phyloP scores from a whole-genome alignment of 164 flowering plant genomes.

The Santalum album region DNA sequence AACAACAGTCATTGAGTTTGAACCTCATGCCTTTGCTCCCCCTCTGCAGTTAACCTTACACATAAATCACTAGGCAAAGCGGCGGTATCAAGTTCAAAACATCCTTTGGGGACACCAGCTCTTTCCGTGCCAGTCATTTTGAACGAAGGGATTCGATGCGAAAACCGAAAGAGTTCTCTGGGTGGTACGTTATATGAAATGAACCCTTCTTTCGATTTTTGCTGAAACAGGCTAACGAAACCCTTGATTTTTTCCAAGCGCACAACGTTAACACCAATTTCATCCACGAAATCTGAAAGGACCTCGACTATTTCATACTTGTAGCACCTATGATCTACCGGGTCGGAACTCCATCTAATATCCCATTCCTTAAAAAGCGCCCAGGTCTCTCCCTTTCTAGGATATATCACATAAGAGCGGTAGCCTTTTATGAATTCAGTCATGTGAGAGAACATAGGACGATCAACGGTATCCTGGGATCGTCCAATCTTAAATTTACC shows the following conservation, averaged over 20 bases:
- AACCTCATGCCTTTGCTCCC: slow-evolving; percentile 5
- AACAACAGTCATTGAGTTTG: not conserved
- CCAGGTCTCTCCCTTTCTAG: slow-evolving; percentile 60
- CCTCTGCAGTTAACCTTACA: no score
- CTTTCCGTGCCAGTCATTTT: slow-evolving; percentile 41
- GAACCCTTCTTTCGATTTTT: slow-evolving; percentile 8
- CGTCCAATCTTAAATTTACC: slow-evolving; percentile 28
- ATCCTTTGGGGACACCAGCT: slow-evolving; percentile 41
- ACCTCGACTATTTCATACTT: slow-evolving; percentile 49
- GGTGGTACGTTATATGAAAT: slow-evolving; percentile 21
- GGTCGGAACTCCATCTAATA: slow-evolving; percentile 36
- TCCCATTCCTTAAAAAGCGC: slow-evolving; percentile 57
- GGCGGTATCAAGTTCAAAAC: slow-evolving; percentile 58
- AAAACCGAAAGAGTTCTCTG: slow-evolving; percentile 34
- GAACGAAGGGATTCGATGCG: slow-evolving; percentile 48
- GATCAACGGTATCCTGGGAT: slow-evolving; percentile 14
- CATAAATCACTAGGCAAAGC: slow-evolving; percentile 28
- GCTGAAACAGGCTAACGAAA: slow-evolving; percentile 38
- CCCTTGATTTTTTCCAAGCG: slow-evolving; percentile 40
- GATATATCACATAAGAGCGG: slow-evolving; percentile 29
- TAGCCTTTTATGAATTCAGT: slow-evolving; percentile 13
- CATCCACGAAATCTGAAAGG: slow-evolving; percentile 28
- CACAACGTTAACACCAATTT: slow-evolving; percentile 32
- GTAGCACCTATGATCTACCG: slow-evolving; percentile 26
- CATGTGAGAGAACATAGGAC: slow-evolving; percentile 43